Evolutionary conservation across 192 early-diverging fungal genomes (phyloP).

Genomic region (Geranomyces michiganensis): DNA sequence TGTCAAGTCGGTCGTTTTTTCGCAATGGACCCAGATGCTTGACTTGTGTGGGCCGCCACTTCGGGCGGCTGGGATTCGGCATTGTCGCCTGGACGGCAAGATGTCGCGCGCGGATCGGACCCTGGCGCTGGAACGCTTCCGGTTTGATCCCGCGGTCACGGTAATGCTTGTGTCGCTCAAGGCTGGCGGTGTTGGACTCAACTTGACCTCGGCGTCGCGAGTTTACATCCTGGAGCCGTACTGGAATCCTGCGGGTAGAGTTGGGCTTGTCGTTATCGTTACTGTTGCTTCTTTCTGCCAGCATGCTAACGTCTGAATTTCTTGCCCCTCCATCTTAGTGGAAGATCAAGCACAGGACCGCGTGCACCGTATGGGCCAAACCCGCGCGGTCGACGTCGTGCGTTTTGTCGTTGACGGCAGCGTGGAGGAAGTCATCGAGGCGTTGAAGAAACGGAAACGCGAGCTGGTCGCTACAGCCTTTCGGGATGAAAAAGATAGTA

Average conservation of each 20-base stretch:
- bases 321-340: too few relatives aligned
- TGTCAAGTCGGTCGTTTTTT: constrained; percentile 87
- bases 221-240: constrained; percentile 63
- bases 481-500: constrained; percentile 8
- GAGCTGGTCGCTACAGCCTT: constrained; percentile 51
- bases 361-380: constrained; percentile 64
- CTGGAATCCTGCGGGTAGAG: constrained; percentile 56
- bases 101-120: constrained; percentile 60
- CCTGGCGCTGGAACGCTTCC: constrained; percentile 61
- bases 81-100: constrained; percentile 54
- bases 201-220: constrained; percentile 53
- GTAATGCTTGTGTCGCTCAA: constrained; percentile 61
- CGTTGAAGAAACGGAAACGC: constrained; percentile 52
- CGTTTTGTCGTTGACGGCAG: constrained; percentile 56
- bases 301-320: too few relatives aligned
- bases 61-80: constrained; percentile 37
- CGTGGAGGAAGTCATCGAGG: constrained; percentile 58
- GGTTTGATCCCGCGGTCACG: constrained; percentile 48
- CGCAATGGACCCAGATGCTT: constrained; percentile 81
- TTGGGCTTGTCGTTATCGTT: too few relatives aligned
- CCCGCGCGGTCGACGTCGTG: constrained; percentile 46
- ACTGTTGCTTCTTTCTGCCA: too few relatives aligned
- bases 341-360: constrained; percentile 65
- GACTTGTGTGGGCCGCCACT: constrained; percentile 41
- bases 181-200: constrained; percentile 66